phyloP scores from a whole-genome alignment of 2,329 filamentous ascomycete species.

The Venturia carpophila region DNA sequence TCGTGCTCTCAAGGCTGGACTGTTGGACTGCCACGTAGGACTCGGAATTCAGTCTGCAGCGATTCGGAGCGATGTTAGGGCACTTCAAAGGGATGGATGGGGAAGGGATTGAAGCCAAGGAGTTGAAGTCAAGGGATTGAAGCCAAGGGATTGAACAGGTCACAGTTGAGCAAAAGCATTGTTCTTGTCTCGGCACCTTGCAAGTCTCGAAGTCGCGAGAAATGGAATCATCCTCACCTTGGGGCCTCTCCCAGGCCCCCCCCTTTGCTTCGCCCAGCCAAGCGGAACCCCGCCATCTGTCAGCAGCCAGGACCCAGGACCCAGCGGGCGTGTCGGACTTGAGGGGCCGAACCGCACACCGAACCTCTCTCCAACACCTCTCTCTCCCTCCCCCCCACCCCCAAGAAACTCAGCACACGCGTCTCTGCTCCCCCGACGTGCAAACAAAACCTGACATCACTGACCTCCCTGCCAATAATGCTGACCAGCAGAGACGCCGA shows the following conservation, averaged over 20 bases:
- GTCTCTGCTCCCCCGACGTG: neutral
- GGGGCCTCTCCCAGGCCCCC: neutral
- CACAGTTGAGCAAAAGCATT: too few species aligned
- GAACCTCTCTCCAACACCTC: constrained; percentile 7
- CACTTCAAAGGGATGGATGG: too few species aligned
- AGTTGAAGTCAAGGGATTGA: too few species aligned
- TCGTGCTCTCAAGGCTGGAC: too few species aligned
- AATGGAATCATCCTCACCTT: neutral
- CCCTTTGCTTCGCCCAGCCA: neutral
- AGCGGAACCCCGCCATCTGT: neutral
- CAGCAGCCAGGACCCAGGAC: neutral
- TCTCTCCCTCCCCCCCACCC: neutral
- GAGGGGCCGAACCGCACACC: neutral
- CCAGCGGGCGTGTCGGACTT: neutral
- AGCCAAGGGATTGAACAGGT: too few species aligned
- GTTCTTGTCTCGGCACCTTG: too few species aligned
- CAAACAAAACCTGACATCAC: neutral
- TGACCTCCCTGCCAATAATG: neutral
- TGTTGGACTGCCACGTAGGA: too few species aligned
- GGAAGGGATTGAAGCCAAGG: too few species aligned
- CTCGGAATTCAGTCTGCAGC: too few species aligned
- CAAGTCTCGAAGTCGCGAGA: neutral
- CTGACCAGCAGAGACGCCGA: neutral
- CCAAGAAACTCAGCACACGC: neutral
- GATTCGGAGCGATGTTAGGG: too few species aligned